These are phyloP conservation scores for Infundibulicybe gibba DNA, from an alignment of 768 basidiomycete genomes.

Conservation along the genomic window DNA sequence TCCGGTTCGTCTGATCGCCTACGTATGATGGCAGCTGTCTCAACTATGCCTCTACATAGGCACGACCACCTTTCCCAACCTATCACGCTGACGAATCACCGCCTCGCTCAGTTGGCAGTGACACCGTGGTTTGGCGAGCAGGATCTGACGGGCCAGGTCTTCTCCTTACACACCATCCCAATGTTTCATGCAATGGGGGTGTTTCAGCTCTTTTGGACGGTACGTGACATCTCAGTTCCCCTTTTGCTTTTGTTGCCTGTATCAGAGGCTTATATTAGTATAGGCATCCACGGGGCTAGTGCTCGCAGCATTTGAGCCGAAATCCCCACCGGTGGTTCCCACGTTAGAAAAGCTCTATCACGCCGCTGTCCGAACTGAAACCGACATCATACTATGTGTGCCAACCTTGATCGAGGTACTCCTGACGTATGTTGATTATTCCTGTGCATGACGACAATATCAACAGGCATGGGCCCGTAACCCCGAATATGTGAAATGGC, in stretches of 20 bases:
- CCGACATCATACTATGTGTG: constrained; percentile 19
- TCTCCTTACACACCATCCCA: constrained; percentile 24
- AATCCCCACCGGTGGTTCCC: constrained; percentile 17
- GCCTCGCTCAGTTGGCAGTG: constrained; percentile 7
- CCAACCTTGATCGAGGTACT: constrained; percentile 29
- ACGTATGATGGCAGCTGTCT: background rate
- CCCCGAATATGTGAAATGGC: constrained; percentile 1
- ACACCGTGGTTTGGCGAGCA: constrained; percentile 18
- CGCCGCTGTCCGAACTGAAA: constrained; percentile 14
- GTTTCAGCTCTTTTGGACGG: constrained; percentile 14
- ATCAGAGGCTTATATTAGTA: background rate
- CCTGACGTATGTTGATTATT: background rate
- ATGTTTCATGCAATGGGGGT: constrained; percentile 28
- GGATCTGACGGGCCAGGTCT: constrained; percentile 16
- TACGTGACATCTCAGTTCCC: background rate
- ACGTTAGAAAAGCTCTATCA: constrained; percentile 24
- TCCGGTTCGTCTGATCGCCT: background rate
- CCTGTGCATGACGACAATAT: background rate
- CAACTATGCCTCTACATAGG: constrained; percentile 2
- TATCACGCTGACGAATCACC: constrained; percentile 10
- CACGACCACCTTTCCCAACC: constrained; percentile 18
- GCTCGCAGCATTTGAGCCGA: constrained; percentile 24
- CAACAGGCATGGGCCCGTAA: constrained; percentile 12
- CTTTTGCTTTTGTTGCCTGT: constrained; percentile 15
- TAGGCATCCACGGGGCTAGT: constrained; percentile 20